Percentiles rank a stretch among this genome's conserved stretches.
Evolutionary conservation across 1,139 yeast species (phyloP).

Genomic region (Protomyces macrosporus): DNA sequence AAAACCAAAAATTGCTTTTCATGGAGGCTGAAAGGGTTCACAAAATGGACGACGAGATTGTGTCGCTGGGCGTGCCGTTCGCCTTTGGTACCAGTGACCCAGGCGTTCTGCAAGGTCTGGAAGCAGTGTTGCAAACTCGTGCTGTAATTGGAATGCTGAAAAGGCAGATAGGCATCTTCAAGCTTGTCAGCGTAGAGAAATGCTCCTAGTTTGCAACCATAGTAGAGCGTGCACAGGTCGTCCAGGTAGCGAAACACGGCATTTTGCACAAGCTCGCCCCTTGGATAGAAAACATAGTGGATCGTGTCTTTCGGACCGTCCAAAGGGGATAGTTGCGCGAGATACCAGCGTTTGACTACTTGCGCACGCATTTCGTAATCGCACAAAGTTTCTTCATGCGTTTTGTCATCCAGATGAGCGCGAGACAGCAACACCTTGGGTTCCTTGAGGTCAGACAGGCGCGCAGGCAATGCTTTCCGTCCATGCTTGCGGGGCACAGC

Average conservation of each 20-base stretch:
- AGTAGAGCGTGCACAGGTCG: neutral
- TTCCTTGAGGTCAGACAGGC: neutral
- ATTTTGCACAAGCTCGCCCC: neutral
- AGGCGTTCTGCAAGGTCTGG: neutral
- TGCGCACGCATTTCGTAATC: neutral
- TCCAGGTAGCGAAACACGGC: neutral
- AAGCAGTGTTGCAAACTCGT: neutral
- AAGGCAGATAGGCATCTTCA: neutral
- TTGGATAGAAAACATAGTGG: neutral
- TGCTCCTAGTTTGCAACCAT: neutral
- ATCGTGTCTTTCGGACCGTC: neutral
- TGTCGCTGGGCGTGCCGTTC: neutral
- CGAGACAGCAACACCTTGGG: neutral
- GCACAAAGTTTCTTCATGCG: neutral
- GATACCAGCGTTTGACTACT: neutral
- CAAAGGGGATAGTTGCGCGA: neutral
- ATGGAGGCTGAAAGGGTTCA: neutral
- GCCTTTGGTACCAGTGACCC: neutral
- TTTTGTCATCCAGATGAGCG: neutral
- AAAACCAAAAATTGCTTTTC: neutral
- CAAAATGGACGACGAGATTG: neutral
- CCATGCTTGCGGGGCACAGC: neutral
- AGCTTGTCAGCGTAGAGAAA: neutral
- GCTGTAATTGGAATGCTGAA: neutral
- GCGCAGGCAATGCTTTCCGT: neutral